A percentile compares a stretch with the other conserved stretches of the same genome.
phyloP scores from a whole-genome alignment of 2,329 filamentous ascomycete species.

The Xylariaceae sp. region DNA sequence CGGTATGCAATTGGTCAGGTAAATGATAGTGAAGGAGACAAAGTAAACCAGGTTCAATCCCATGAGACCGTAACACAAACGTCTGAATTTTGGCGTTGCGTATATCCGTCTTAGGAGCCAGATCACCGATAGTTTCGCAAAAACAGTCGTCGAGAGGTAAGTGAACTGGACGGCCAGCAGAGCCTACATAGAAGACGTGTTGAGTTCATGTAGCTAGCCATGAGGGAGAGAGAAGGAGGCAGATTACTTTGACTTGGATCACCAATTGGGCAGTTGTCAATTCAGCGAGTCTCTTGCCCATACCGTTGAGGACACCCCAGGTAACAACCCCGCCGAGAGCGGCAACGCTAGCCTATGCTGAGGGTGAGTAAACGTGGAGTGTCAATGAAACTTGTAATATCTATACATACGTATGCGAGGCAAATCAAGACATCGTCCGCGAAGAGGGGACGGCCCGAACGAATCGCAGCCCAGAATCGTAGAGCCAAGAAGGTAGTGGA shows the following conservation, averaged over 20 bases:
- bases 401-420: constrained; percentile 23
- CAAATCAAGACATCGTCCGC: constrained; percentile 22
- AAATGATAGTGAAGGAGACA: constrained; percentile 30
- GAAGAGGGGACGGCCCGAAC: constrained; percentile 18
- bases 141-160: constrained; percentile 29
- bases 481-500: constrained; percentile 14
- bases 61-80: constrained; percentile 26
- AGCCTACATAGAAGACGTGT: constrained; percentile 16
- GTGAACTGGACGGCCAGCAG: constrained; percentile 25
- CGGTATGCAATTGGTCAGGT: constrained; percentile 32
- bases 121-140: constrained; percentile 33
- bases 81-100: constrained; percentile 26
- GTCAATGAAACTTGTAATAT: neutral
- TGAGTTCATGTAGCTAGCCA: constrained; percentile 3
- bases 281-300: constrained; percentile 20
- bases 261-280: constrained; percentile 5
- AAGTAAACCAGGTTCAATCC: constrained; percentile 24
- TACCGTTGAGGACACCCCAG: constrained; percentile 26
- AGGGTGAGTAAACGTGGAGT: too few relatives aligned
- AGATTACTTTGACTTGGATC: constrained; percentile 15
- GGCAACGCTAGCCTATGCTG: constrained; percentile 10
- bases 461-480: constrained; percentile 23
- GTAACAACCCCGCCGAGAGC: constrained; percentile 15
- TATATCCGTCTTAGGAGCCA: constrained; percentile 33
- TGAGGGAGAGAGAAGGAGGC: neutral